Evolutionary conservation across 2,329 filamentous ascomycete species (phyloP).

Genomic region (Fusarium sp.): DNA sequence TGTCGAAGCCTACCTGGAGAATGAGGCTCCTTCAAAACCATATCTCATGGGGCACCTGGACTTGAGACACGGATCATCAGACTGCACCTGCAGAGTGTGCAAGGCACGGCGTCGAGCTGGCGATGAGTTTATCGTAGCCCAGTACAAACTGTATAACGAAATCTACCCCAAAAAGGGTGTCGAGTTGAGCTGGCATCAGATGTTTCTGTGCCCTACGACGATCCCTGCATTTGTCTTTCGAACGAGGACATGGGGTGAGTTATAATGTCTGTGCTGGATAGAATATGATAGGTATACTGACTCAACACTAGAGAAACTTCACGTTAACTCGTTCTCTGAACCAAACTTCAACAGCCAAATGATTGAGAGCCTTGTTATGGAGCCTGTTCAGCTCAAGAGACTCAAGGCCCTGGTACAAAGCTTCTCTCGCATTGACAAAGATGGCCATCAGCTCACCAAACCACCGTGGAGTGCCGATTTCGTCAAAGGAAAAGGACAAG

Average conservation of each 20-base stretch:
- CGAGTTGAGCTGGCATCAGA: not conserved
- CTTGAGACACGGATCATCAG: not conserved
- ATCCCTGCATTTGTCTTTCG: conserved; percentile 1
- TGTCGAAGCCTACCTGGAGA: not conserved
- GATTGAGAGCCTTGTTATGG: conserved; percentile 49
- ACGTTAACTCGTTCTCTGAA: conserved; percentile 39
- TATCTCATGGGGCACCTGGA: not conserved
- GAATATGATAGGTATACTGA: not conserved
- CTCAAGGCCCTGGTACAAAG: conserved; percentile 34
- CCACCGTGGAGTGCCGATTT: conserved; percentile 40
- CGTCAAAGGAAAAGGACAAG: conserved; percentile 41
- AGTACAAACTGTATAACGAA: not conserved
- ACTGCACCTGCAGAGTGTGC: not conserved
- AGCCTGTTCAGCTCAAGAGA: conserved; percentile 2
- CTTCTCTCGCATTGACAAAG: conserved; percentile 38
- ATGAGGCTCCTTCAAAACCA: not conserved
- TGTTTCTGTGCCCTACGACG: not conserved
- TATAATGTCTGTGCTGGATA: not conserved
- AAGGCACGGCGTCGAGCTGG: not conserved
- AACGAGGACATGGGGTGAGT: conserved; percentile 5
- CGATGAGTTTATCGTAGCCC: not conserved
- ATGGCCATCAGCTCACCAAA: conserved; percentile 17
- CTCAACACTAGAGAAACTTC: conserved; percentile 31
- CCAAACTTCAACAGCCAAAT: conserved; percentile 45
- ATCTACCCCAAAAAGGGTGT: not conserved